Conservation (phyloP, 805 yeast species). For the Yarrowia deformans region DNA sequence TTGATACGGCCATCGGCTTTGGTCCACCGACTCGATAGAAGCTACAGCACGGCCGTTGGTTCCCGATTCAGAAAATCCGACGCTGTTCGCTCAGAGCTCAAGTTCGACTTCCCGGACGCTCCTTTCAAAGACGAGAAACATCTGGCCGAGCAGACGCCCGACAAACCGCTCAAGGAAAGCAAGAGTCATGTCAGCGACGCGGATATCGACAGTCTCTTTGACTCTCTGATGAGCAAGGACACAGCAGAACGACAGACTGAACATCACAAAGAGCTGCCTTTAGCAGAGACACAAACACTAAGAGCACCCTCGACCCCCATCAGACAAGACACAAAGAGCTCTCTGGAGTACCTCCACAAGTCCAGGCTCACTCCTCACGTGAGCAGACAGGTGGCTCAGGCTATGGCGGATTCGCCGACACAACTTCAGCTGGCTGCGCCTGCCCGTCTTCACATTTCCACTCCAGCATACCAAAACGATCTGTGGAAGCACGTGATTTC, state of each 20-base stretch:
- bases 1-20: neutral
- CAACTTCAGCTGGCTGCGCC: neutral
- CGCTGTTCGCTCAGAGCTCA: conserved; percentile 14
- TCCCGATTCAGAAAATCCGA: conserved; percentile 17
- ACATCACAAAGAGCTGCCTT: neutral
- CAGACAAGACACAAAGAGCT: neutral
- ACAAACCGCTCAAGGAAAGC: neutral
- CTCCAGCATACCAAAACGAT: conserved; percentile 10
- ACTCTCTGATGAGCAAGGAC: conserved; percentile 16
- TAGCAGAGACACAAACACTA: neutral
- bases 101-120: neutral
- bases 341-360: conserved; percentile 10
- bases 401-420: neutral
- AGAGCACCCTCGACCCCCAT: neutral
- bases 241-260: neutral
- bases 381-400: neutral
- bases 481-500: conserved; percentile 18
- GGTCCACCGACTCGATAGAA: neutral
- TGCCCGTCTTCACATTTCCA: conserved; percentile 14
- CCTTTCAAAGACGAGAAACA: neutral
- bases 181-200: conserved; percentile 3
- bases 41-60: conserved; percentile 6
- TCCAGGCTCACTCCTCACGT: conserved; percentile 18
- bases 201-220: conserved; percentile 18
- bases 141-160: neutral